Evolutionary conservation across 2,329 filamentous ascomycete species (phyloP), one percentile per base, ranked within the genome.

Genomic region (Pseudovirgaria hyperparasitica): DNA sequence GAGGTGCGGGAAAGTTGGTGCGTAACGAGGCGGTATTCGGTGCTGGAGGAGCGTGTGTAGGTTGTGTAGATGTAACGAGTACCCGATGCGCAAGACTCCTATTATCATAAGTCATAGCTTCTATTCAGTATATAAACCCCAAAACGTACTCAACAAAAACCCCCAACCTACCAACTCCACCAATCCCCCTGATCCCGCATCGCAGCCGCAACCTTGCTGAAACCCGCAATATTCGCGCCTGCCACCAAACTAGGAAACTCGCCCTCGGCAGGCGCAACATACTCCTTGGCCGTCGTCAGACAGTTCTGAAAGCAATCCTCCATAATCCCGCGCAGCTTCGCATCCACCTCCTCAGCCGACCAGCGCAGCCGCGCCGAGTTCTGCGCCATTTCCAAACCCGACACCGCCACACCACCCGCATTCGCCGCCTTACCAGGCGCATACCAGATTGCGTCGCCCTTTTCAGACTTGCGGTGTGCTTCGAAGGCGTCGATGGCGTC

Each of bases 141-240:
- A 9, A 20, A 9, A 20, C 19, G 19, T 20, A 20, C 19, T 20
- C 19, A 9, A 20, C 9, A 20, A 20, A 9, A 9, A 20, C 19
- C 11, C 19, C 11, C 11, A 20, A 20, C 19, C 19, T 20, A n/a
- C 19, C 11, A n/a, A n/a, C n/a, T n/a, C 48, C 69, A 96, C 87
- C 86, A 96, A 60, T 96, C 87, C 48, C 90, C 90, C 62, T 94
- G 87, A 58, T 92, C 84, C 54, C 79, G 72, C 87, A 96, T 96
- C 48, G 90, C 87, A 46, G 74, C 70, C 27, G 78, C 86, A 29
- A 96, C 87, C 77, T 96, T 98, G 61, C 80, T 78, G 66, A 94
- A 96, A 32, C 90, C 90, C 34, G 90, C 90, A 63, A 98, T 93
- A 65, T 96, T 96, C 66, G 77, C 82, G 45, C 90, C 90, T 33